phyloP scores from a whole-genome alignment of 305 asterid species.

The Rubia peregrina region DNA sequence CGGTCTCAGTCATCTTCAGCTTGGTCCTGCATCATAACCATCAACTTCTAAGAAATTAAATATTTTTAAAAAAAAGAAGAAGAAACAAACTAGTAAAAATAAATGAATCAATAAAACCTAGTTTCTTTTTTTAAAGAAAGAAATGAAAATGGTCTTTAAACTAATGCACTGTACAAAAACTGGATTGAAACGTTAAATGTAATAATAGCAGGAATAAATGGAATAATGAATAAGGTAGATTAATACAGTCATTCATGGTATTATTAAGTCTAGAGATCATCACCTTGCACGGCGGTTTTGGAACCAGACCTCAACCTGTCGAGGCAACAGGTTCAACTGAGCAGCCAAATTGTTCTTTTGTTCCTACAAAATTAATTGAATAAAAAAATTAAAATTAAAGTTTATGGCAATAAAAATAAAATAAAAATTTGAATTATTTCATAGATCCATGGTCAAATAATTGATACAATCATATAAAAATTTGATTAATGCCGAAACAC shows the following conservation, averaged over 20 bases:
- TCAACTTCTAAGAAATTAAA: too few relatives aligned
- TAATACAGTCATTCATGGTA: not conserved
- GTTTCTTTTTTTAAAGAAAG: too few relatives aligned
- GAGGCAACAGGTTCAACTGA: not conserved
- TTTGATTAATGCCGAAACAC: not conserved
- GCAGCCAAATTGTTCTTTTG: not conserved
- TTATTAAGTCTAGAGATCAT: not conserved
- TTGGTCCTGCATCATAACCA: conserved; percentile 35
- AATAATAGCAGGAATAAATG: not conserved
- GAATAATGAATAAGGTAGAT: not conserved
- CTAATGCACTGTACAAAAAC: not conserved
- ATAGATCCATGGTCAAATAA: not conserved
- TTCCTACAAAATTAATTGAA: not conserved
- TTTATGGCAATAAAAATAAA: too few relatives aligned
- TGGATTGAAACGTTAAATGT: not conserved
- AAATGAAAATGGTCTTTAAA: too few relatives aligned
- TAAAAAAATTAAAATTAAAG: too few relatives aligned
- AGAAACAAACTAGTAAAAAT: too few relatives aligned
- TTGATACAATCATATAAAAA: not conserved
- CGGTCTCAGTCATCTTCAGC: conserved; percentile 42
- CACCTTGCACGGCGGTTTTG: conserved; percentile 2
- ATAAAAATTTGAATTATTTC: not conserved
- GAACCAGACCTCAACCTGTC: conserved; percentile 1
- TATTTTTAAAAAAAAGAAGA: too few relatives aligned
- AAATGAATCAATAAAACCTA: too few relatives aligned